Base-by-base conservation (phyloP, 192 early-diverging fungal species). In the Pilobolus umbonatus region DNA sequence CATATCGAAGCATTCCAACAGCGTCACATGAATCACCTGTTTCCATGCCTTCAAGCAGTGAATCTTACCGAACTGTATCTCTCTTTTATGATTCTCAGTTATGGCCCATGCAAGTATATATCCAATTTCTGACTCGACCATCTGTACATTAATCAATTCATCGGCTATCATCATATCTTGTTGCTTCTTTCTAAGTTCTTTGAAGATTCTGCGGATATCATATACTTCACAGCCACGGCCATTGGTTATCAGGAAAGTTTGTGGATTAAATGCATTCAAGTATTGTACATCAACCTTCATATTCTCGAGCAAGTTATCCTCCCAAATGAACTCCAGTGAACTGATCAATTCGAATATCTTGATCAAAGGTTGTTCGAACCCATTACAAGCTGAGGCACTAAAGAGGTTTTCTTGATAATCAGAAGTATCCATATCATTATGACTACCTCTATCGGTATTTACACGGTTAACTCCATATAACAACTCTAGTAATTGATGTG, bases 31-130 rank as follows among this genome's bases (percentile, higher is more conserved):
- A 4, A 90, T 77, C 24, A 94, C 69, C 44, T 90, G 81, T 60
- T 84, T 79, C 95, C 95, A 98, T 1, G 88, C 84, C 28, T 84
- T 75, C 51, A 90, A 73, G n/a, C 83, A 83, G 40, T 85, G 83
- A 31, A 71, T 68, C 19, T 86, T 79, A 15, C 90, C 84, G 55
- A 76, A 72, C 36, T 75, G 75, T 55, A 90, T 69, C 70, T 92
- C 85, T 12, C 80, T 74, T 19, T 76, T 69, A 46, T 84, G 80
- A 59, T 96, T 96, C 15, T 71, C 60, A 28, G 83, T 83, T 46
- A 89, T 75, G 47, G 85, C 78, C 38, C 77, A 70, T 24, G 83
- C 66, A 32, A 94, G 61, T 46, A 90, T 74, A 9, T 73, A 74
- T 30, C 73, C 71, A 36, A 89, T 78, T 21, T 76, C 76, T 46